phyloP scores from a whole-genome alignment of 2,329 filamentous ascomycete genomes.

The Phyllosticta citrichinensis region DNA sequence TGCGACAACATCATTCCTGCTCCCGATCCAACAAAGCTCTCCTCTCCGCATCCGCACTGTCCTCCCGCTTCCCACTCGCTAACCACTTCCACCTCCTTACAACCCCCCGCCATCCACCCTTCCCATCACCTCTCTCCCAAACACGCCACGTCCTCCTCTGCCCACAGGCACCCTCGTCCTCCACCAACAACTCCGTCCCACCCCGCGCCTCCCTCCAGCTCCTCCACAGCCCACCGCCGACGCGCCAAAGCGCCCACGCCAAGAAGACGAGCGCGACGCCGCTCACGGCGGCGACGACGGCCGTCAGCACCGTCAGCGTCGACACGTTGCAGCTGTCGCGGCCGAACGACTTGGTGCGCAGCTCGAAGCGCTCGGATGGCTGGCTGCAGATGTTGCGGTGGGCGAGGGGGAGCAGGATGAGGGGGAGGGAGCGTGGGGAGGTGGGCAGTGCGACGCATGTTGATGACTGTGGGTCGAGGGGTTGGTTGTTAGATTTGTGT shows the following conservation, averaged over 20 bases:
- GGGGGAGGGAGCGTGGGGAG: conserved; percentile 15
- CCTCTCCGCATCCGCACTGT: conserved; percentile 13
- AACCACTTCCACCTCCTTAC: not conserved
- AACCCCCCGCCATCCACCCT: not conserved
- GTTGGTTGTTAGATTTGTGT: not conserved
- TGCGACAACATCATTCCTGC: not conserved
- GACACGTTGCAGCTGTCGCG: conserved; percentile 32
- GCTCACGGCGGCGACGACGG: conserved; percentile 33
- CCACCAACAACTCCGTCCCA: not conserved
- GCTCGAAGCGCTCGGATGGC: conserved; percentile 34
- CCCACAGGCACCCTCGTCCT: not conserved
- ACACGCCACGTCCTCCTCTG: not conserved
- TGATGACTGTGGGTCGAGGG: conserved; percentile 20
- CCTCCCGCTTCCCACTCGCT: conserved; percentile 16
- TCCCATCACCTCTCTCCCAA: conserved; percentile 16
- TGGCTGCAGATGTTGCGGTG: conserved; percentile 25
- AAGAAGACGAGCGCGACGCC: conserved; percentile 28
- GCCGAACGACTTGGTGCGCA: conserved; percentile 34
- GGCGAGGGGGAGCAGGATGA: conserved; percentile 30
- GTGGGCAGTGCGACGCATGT: conserved; percentile 34
- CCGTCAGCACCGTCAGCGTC: conserved; percentile 35
- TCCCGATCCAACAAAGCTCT: conserved; percentile 14
- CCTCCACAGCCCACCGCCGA: conserved; percentile 13
- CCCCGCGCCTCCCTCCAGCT: conserved; percentile 16
- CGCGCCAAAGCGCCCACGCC: conserved; percentile 17